These are phyloP conservation scores for Phaeoacremonium minimum DNA, from an alignment of 2,329 filamentous ascomycete species.

Conservation along the genomic window DNA sequence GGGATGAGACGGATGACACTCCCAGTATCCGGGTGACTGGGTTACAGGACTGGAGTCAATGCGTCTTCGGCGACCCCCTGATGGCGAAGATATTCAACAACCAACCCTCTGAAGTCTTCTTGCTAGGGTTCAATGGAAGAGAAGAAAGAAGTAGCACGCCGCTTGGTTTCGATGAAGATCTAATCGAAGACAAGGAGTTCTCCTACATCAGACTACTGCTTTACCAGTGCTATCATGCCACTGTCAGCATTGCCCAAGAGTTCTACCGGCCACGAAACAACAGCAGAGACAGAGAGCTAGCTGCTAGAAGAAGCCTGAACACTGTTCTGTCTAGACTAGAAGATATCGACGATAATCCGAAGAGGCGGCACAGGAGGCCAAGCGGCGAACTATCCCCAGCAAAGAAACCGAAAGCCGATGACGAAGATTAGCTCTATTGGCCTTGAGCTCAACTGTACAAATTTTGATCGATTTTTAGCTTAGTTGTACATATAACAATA, in stretches of 20 bases:
- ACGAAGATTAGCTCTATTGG: too few species aligned
- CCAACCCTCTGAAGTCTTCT: slow-evolving; percentile 36
- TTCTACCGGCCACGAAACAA: slow-evolving; percentile 48
- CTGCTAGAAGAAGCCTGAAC: slow-evolving; percentile 46
- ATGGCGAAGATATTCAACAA: slow-evolving; percentile 45
- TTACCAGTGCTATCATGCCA: slow-evolving; percentile 55
- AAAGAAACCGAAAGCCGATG: slow-evolving; percentile 33
- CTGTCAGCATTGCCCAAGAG: slow-evolving; percentile 46
- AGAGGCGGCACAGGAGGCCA: slow-evolving; percentile 26
- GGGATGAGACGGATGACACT: slow-evolving; percentile 3
- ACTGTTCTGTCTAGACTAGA: slow-evolving; percentile 41
- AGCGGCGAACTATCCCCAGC: slow-evolving; percentile 37
- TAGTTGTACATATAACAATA: too few species aligned
- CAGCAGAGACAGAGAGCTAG: slow-evolving; percentile 46
- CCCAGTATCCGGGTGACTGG: slow-evolving; percentile 37
- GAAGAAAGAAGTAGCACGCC: slow-evolving; percentile 5
- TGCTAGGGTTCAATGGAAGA: slow-evolving; percentile 38
- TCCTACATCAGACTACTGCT: slow-evolving; percentile 44
- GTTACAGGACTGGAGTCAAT: slow-evolving; percentile 54
- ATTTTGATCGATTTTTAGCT: too few species aligned
- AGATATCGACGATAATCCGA: slow-evolving; percentile 26
- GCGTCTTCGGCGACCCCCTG: slow-evolving; percentile 56
- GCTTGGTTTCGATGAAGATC: too few species aligned
- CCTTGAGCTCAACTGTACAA: too few species aligned
- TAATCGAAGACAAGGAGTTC: slow-evolving; percentile 39